Evolutionary conservation across 345 rosid genomes (phyloP).

Genomic region (Syzygium grande): DNA sequence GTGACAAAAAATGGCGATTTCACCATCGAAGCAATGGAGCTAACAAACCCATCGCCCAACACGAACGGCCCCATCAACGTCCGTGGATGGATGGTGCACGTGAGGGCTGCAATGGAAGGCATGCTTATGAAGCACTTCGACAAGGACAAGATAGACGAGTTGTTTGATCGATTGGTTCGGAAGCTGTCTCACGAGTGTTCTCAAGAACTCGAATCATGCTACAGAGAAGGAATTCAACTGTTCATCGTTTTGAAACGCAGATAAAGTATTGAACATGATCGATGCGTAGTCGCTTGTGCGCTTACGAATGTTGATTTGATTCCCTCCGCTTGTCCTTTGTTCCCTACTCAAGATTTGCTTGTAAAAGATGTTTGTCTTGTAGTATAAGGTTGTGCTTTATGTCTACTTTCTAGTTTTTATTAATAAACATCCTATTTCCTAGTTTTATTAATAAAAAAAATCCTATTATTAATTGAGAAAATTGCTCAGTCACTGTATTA

Average conservation of each 20-base stretch:
- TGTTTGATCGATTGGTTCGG: constrained; percentile 17
- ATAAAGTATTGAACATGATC: neutral
- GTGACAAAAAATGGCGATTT: constrained; percentile 17
- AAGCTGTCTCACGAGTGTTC: constrained; percentile 18
- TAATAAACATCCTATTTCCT: neutral
- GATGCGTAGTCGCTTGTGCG: neutral
- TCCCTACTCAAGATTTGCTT: neutral
- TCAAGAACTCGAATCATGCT: constrained; percentile 21
- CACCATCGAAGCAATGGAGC: constrained; percentile 24
- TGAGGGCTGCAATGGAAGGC: constrained; percentile 45
- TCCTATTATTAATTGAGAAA: neutral
- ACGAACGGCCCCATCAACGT: constrained; percentile 22
- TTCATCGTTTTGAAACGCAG: constrained; percentile 21
- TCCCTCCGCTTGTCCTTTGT: neutral
- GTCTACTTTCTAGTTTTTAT: neutral
- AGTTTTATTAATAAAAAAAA: neutral
- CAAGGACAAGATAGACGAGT: constrained; percentile 3
- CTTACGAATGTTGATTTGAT: neutral
- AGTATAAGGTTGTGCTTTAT: neutral
- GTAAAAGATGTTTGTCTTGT: neutral
- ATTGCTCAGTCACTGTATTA: neutral
- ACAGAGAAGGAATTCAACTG: constrained; percentile 29
- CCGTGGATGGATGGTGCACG: constrained; percentile 19
- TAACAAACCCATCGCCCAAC: constrained; percentile 36
- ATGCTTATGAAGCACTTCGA: constrained; percentile 30